Percentiles rank a stretch among this genome's conserved stretches.
Evolutionary conservation across 768 basidiomycete genomes (phyloP).

Genomic region (Boletales sp.): DNA sequence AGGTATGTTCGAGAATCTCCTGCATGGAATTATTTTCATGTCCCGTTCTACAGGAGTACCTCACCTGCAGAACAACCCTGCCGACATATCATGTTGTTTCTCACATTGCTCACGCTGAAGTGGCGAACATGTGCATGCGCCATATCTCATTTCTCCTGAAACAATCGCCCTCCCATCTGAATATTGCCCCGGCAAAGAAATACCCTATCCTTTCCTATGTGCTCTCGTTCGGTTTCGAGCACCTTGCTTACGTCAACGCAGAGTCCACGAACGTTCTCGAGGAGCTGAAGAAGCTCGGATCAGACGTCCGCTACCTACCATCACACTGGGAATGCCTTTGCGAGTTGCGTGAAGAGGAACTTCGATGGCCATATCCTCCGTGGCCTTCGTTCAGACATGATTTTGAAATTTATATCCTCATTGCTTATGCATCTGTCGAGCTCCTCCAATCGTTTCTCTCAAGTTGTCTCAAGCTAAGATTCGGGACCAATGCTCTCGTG

Average conservation of each 20-base stretch:
- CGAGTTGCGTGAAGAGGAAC: background rate
- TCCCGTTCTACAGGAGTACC: background rate
- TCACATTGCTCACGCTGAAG: background rate
- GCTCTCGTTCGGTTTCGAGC: background rate
- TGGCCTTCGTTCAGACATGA: conserved; percentile 3
- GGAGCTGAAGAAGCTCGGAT: background rate
- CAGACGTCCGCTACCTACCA: background rate
- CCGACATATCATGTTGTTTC: background rate
- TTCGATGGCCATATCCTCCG: background rate
- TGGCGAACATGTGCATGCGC: background rate
- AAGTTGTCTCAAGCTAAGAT: background rate
- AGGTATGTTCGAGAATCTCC: background rate
- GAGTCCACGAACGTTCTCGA: background rate
- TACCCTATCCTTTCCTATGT: background rate
- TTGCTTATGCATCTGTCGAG: background rate
- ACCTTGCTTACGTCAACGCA: background rate
- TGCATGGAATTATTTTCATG: background rate
- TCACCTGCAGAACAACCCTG: background rate
- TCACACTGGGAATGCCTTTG: background rate
- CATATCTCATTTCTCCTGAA: background rate
- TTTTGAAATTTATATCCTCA: background rate
- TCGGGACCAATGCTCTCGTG: conserved; percentile 7
- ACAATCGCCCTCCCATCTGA: too few species aligned
- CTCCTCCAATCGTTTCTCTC: conserved; percentile 1
- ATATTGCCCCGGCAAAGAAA: too few species aligned